phyloP scores from a whole-genome alignment of 1,139 yeast species.

The Suhomyces panamericanus region DNA sequence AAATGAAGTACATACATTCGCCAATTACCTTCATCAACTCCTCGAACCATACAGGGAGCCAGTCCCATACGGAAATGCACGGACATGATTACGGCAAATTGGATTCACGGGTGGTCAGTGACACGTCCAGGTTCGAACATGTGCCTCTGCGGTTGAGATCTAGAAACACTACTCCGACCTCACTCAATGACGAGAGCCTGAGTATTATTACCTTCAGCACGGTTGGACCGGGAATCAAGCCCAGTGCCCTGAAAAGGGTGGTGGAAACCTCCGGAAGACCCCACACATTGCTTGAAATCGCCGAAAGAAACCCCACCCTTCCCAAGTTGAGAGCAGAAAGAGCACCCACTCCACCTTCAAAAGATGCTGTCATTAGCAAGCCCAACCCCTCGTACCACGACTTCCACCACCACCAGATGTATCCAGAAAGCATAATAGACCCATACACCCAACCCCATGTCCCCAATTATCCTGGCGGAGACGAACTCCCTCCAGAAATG shows the following conservation, averaged over 20 bases:
- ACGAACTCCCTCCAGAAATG: conserved; percentile 25
- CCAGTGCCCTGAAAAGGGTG: conserved; percentile 3
- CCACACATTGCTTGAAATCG: conserved; percentile 10
- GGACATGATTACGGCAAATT: conserved; percentile 8
- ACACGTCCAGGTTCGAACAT: conserved; percentile 22
- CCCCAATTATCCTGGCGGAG: conserved; percentile 5
- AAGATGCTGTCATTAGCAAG: conserved; percentile 6
- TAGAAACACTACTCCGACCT: conserved; percentile 20
- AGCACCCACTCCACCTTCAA: conserved; percentile 12
- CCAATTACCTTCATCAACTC: background rate
- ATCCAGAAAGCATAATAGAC: conserved; percentile 11
- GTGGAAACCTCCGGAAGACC: conserved; percentile 6
- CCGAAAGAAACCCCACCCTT: conserved; percentile 6
- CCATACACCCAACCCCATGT: conserved; percentile 5
- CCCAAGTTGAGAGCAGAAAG: conserved; percentile 8
- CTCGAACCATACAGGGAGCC: background rate
- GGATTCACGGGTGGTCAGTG: conserved; percentile 17
- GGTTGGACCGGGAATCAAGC: conserved; percentile 7
- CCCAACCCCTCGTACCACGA: conserved; percentile 11
- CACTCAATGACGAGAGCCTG: conserved; percentile 13
- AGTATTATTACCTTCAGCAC: conserved; percentile 15
- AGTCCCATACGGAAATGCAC: conserved; percentile 3
- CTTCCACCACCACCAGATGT: conserved; percentile 8
- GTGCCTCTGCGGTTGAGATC: conserved; percentile 17
- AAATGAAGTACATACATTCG: background rate